A percentile compares a stretch with the other conserved stretches of the same genome.
phyloP scores from a whole-genome alignment of 106 monocot species.

The Hemerocallis citrina region DNA sequence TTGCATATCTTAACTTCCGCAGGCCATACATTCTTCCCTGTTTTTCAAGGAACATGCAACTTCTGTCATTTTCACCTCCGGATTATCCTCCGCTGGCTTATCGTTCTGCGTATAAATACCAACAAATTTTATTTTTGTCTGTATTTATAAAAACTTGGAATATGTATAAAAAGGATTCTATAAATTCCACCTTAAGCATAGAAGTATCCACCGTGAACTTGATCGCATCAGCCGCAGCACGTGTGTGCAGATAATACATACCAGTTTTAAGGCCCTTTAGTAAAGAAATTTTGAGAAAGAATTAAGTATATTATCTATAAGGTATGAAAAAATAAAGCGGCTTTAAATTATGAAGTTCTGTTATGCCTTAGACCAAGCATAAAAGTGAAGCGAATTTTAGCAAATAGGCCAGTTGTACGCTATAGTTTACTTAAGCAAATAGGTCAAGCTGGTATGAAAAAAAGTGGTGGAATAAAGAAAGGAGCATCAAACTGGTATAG shows the following conservation, averaged over 20 bases:
- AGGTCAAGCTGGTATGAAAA: too few species aligned
- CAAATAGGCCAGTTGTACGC: too few species aligned
- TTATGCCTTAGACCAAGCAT: slow-evolving; percentile 27
- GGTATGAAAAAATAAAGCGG: neutral
- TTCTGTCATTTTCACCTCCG: slow-evolving; percentile 47
- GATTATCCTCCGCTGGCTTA: slow-evolving; percentile 27
- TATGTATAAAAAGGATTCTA: neutral
- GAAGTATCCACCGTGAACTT: slow-evolving; percentile 42
- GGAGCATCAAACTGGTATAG: too few species aligned
- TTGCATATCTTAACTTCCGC: slow-evolving; percentile 60
- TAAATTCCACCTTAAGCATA: slow-evolving; percentile 12
- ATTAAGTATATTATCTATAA: neutral
- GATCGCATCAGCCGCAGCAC: slow-evolving; percentile 38
- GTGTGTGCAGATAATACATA: slow-evolving; percentile 32
- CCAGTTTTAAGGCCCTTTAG: slow-evolving; percentile 38
- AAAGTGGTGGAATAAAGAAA: too few species aligned
- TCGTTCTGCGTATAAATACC: slow-evolving; percentile 9
- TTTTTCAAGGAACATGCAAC: slow-evolving; percentile 67
- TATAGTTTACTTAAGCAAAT: too few species aligned
- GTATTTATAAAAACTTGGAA: neutral
- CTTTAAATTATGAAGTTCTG: neutral
- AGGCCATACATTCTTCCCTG: slow-evolving; percentile 59
- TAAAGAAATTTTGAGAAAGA: neutral
- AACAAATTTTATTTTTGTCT: neutral
- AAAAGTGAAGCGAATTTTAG: slow-evolving; percentile 46